Base-by-base conservation (phyloP, 2,329 filamentous ascomycete genomes). In the Elsinoe fawcettii region DNA sequence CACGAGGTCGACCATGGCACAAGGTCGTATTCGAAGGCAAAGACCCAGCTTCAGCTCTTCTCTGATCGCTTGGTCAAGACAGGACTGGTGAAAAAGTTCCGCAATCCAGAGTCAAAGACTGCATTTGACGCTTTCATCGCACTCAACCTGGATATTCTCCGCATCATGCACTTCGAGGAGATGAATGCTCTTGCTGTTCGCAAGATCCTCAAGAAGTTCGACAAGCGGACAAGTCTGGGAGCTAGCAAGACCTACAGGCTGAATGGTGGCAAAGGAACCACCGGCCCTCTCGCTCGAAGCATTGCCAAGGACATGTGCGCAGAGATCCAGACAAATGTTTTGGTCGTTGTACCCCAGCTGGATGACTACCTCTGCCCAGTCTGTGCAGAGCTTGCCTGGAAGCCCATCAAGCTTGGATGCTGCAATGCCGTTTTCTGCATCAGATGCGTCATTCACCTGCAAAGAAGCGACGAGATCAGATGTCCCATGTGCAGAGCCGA, bases 141-240 rank as follows among this genome's bases (percentile, higher is more conserved):
- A 49, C 77, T 95, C 64, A 95, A 95, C 67, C 75, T 81, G 22
- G 79, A 82, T 55, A 78, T 95, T n/a, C 76, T 95, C n/a, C 85
- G 85, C 60, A 86, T 87, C 54, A 77, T 95, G 62, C 84, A 85
- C 59, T 95, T 95, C 64, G 88, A 91, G 65, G 89, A 93, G 67
- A 84, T 95, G 62, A 95, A 95, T 65, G 81, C 82, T 62, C 80
- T 80, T 27, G 90, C 90, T 1, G 82, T 93, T 65, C 76, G 75
- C 32, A 95, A 95, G 70, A 95, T 95, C 54, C 73, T 95, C 55
- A 95, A 95, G 70, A 95, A 90, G 83, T 95, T 95, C 67, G 88
- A 93, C 71, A 95, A 95, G 71, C 82, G 84, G 59, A 95, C 90
- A 1, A 83, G 86, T 0, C 75, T 95, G 18, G 83, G 85, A 23